Base-by-base conservation (phyloP, 2,329 filamentous ascomycete genomes). In the Ceratocystis diversiconidia region DNA sequence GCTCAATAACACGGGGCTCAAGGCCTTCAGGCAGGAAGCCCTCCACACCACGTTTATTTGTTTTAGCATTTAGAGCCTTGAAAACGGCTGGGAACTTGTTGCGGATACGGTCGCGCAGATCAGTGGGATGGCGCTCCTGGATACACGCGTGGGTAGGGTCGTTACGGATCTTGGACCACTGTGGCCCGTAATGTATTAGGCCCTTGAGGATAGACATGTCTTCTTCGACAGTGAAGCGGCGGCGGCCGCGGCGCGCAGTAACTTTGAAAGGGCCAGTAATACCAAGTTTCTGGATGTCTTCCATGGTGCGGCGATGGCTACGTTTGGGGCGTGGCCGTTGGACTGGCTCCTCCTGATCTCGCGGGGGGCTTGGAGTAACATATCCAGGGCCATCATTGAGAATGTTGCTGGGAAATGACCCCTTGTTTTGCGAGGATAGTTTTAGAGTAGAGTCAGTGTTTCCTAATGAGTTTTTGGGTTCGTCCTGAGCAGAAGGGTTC, bases 81-180 rank as follows among this genome's bases (percentile, higher is more conserved):
- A 62, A 65, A 2, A 82, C 79, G 15, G 79, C 79, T 2, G 82
- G 81, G 69, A 84, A 85, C 69, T 84, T 85, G 73, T 86, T 87
- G 55, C 84, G 79, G 41, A 86, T 78, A 25, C 84, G 78, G 69
- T 87, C 84, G 68, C 84, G 77, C 63, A 87, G 72, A 70, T 87
- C 84, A 0, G 84, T 87, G 0, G 84, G 83, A 69, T 85, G 81
- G 57, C 84, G 76, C 44, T 65, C 66, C 67, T 73, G 80, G 3
- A 80, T 78, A n/a, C 87, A 74, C 67, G 83, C 76, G 72, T 83
- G 85, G 32, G 76, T 76, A 15, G 79, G 73, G 67, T 87, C 83
- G 44, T 83, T 78, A 71, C 85, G 83, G 22, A 87, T 87, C 72
- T 81, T 83, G 63, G 83, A 85, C 84, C 85, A 87, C 7, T 82